Evolutionary conservation across 2,329 filamentous ascomycete genomes (phyloP), one percentile per base, ranked within the genome.

Genomic region (Monosporascus ibericus): DNA sequence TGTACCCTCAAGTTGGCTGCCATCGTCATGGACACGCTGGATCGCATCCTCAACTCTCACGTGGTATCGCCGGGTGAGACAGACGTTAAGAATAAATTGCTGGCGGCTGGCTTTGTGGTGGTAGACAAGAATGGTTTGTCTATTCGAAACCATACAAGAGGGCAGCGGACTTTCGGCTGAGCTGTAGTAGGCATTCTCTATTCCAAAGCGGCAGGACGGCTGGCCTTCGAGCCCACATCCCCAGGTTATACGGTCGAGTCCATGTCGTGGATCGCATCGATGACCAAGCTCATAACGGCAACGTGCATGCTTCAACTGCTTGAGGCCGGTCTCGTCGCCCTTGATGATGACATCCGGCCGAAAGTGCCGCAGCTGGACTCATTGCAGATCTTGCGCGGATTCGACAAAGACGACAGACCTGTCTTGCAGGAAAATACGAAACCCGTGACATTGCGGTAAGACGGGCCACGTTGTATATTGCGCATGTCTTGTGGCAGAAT

Each of bases 241-340:
- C 52, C 58, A 0, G 52, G 58, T 0, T 76, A 72, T 59, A 56
- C 55, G 2, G 48, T 56, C 1, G 55, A 65, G 39, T 65, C 72
- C 1, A 68, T 75, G 44, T 63, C 65, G 20, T 72, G 64, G 61
- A 61, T 68, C 14, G 73, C 72, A 8, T 75, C 73, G n/a, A 53
- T 74, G 59, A 75, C 72, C 52, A 75, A 76, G 59, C 61, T 76
- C n/a, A 57, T 71, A 44, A 72, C 72, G 0, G 59, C 63, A 5
- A 67, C 66, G 0, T 63, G 62, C 47, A 37, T 74, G 20, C 64
- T 76, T 62, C 72, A 74, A 50, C 63, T 74, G 44, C 68, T 75
- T 11, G 70, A 75, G 55, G 57, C 56, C 5, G 67, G 65, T 5
- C 51, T 57, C 4, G 48, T 75, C 25, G 53, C 39, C 1, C 64